Base-by-base conservation (phyloP, 1,139 yeast genomes). In the Ogataea hybrid region DNA sequence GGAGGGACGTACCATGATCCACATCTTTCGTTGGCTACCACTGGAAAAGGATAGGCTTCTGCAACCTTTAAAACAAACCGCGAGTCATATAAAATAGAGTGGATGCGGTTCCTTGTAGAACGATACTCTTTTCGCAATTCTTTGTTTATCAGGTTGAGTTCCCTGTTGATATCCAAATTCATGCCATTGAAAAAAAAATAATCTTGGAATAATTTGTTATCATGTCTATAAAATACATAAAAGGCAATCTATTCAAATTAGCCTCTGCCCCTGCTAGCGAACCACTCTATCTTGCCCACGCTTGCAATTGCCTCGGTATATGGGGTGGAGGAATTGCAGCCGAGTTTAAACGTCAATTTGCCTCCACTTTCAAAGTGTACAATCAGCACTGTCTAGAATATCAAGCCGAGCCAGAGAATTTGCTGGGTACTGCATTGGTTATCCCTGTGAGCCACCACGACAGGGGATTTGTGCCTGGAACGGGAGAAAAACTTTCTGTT, bases 301-400 rank as follows among this genome's bases (percentile, higher is more conserved):
- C 95, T 0, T 87, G 95, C 57, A 87, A 87, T 56, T 81, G 89
- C 41, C 68, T 71, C 25, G 96, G 95, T 0, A 58, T 72, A 0
- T 87, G 96, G 96, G 94, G 95, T 4, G 92, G 86, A 0, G 96
- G 96, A 0, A 77, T 87, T 2, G 92, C 90, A 0, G 68, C 68
- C 2, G 68, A 62, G 7, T 79, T 84, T 57, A 68, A 68, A 27
- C 49, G 53, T 22, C 58, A 67, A 41, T 83, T 68, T 56, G 87
- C 86, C 2, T 55, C 65, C 1, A 47, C 87, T 1, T 80, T 73
- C 51, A 50, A 56, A 32, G 43, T 52, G 8, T 82, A 84, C 58
- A 62, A 62, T 12, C 54, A 65, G 0, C 74, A 77, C 54, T 84
- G 92, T 57, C 46, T 56, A 5, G 44, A 59, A 4, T 49, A 62